Evolutionary conservation across 352 stramenopile genomes (phyloP).

Genomic region (Aphanomyces astaci): DNA sequence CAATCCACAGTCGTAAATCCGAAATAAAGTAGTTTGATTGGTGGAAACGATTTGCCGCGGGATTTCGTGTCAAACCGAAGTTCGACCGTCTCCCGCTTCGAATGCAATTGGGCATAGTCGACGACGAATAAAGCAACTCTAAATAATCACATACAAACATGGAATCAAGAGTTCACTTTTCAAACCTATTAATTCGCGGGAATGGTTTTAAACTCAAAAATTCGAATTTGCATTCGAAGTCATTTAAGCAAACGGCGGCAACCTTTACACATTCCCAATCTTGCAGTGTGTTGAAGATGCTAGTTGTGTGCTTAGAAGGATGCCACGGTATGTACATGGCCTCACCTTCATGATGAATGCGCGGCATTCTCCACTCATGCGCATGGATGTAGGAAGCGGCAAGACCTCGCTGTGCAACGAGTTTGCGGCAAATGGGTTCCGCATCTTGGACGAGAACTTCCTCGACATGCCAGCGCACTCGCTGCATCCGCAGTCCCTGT

Average conservation of each 20-base stretch:
- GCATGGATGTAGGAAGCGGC: slow-evolving; percentile 37
- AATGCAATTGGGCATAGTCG: neutral
- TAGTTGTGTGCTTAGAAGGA: slow-evolving; percentile 80
- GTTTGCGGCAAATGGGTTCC: slow-evolving; percentile 67
- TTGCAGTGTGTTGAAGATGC: slow-evolving; percentile 45
- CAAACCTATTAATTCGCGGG: neutral
- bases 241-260: neutral
- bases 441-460: slow-evolving; percentile 80
- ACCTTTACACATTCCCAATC: slow-evolving; percentile 4
- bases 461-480: slow-evolving; percentile 82
- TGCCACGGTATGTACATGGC: slow-evolving; percentile 77
- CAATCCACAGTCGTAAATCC: neutral
- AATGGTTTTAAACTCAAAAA: slow-evolving; percentile 8
- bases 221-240: slow-evolving; percentile 14
- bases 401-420: slow-evolving; percentile 74
- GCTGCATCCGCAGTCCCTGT: slow-evolving; percentile 80
- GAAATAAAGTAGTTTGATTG: neutral
- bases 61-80: neutral
- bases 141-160: slow-evolving; percentile 21
- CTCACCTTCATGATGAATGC: too few species aligned
- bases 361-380: neutral
- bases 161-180: neutral
- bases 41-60: slow-evolving; percentile 12
- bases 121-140: neutral
- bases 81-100: slow-evolving; percentile 3